Base-by-base conservation (phyloP, 352 stramenopile species). In the Pythium dissotocum region DNA sequence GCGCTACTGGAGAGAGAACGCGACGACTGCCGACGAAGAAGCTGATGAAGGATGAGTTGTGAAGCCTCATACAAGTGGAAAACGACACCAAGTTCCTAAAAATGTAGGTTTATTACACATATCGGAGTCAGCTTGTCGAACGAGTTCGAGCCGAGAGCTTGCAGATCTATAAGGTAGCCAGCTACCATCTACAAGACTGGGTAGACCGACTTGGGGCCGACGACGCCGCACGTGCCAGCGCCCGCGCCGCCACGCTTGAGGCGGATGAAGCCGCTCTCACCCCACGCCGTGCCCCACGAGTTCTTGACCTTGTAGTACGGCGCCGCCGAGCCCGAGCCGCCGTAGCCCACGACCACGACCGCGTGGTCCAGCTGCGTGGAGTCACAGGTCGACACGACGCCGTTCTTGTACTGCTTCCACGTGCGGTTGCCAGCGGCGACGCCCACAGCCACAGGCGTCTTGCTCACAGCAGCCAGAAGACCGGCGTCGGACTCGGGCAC, bases 351-450 rank as follows among this genome's bases (percentile, higher is more conserved):
- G 6, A 94, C 93, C 65, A 99, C 82, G 32, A 99, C 96, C 30
- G 97, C 98, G 75, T 99, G 97, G 73, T 99, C 97, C 61, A 99
- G 90, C 35, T 97, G 77, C n/a, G 86, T 76, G 58, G 90, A 96
- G 61, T 77, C 87, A 59, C 80, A 92, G 10, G 70, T 80, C 28
- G 76, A 77, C 59, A 98, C 76, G 1, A 99, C 92, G 35, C 98
- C 98, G 32, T 78, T 67, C 55, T 88, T 95, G 94, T 99, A 99
- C 71, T 99, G 98, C 86, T 99, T 98, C 83, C 98, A 99, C 30
- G 87, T 91, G 59, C 83, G 85, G 76, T 98, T 96, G 71, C 97
- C 91, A 0, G 97, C 97, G 36, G 98, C 91, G 49, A 99, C 97
- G 4, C 91, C 96, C 24, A 99, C 90, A 12, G 88, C 91, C 14